Conservation (phyloP, 371 early-diverging fungal species). For the Chytridiales sp. region DNA sequence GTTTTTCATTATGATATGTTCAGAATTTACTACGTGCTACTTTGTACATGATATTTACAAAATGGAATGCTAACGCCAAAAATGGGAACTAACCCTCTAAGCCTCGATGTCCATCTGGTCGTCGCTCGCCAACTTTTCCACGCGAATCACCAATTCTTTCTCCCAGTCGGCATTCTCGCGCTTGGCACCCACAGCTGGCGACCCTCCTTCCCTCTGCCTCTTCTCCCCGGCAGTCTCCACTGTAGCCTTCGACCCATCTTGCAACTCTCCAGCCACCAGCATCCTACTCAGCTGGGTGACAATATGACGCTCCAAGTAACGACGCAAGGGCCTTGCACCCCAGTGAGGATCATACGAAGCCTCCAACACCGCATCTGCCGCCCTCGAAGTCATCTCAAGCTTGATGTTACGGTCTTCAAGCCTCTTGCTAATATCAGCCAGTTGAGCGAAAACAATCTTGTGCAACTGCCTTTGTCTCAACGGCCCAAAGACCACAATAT, state of each 20-base stretch:
- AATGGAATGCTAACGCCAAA: no score
- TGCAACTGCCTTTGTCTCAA: constrained; percentile 52
- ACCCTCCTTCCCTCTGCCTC: neutral
- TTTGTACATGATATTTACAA: no score
- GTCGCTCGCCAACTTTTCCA: no score
- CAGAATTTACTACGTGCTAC: no score
- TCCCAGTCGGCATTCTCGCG: neutral
- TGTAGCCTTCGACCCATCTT: constrained; percentile 37
- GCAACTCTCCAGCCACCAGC: constrained; percentile 61
- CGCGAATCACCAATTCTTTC: constrained; percentile 4
- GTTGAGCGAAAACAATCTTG: constrained; percentile 64
- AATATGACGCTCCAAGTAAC: constrained; percentile 70
- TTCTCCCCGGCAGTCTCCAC: constrained; percentile 29
- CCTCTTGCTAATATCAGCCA: constrained; percentile 58
- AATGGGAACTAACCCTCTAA: no score
- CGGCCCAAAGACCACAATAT: constrained; percentile 75
- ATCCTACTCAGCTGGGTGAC: constrained; percentile 73
- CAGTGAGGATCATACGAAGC: constrained; percentile 74
- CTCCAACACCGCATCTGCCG: constrained; percentile 56
- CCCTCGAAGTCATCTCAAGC: constrained; percentile 55
- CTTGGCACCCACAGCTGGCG: constrained; percentile 8
- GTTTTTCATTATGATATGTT: no score
- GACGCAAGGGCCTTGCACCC: constrained; percentile 78
- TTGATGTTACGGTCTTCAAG: constrained; percentile 60
- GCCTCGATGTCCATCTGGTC: no score